These are phyloP conservation scores for Neospermospora avenae DNA, from an alignment of 2,329 filamentous ascomycete species.

Conservation along the genomic window DNA sequence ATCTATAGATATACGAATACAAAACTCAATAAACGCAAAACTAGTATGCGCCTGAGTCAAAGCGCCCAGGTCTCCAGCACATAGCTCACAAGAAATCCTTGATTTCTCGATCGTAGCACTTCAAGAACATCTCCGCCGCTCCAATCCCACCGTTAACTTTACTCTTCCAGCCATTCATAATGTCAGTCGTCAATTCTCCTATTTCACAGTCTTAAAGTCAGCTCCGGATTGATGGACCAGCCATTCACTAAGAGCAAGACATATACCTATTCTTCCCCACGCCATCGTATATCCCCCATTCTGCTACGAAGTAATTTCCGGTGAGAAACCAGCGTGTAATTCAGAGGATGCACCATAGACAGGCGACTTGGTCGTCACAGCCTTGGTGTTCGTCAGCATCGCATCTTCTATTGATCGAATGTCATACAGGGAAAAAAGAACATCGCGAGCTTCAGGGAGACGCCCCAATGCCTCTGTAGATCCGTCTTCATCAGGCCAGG, in stretches of 20 bases:
- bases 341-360: conserved; percentile 39
- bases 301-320: conserved; percentile 32
- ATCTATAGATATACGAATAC: conserved; percentile 6
- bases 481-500: conserved; percentile 42
- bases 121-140: conserved; percentile 35
- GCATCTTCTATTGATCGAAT: too few relatives aligned
- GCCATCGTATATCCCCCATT: conserved; percentile 41
- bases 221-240: too few relatives aligned
- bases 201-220: conserved; percentile 1
- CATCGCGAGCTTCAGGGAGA: conserved; percentile 17
- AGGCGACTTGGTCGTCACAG: conserved; percentile 29
- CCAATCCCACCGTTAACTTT: conserved; percentile 32
- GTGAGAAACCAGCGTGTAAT: conserved; percentile 37
- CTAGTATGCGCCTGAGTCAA: too few relatives aligned
- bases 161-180: conserved; percentile 25
- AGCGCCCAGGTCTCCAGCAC: too few relatives aligned
- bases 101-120: conserved; percentile 36
- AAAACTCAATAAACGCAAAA: too few relatives aligned
- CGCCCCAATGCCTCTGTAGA: conserved; percentile 33
- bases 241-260: too few relatives aligned
- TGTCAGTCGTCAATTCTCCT: conserved; percentile 19
- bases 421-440: conserved; percentile 9
- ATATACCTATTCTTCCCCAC: conserved; percentile 38
- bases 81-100: conserved; percentile 15
- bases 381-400: conserved; percentile 16